Conservation (phyloP, 2,329 filamentous ascomycete genomes). For the Mollisia scopiformis region DNA sequence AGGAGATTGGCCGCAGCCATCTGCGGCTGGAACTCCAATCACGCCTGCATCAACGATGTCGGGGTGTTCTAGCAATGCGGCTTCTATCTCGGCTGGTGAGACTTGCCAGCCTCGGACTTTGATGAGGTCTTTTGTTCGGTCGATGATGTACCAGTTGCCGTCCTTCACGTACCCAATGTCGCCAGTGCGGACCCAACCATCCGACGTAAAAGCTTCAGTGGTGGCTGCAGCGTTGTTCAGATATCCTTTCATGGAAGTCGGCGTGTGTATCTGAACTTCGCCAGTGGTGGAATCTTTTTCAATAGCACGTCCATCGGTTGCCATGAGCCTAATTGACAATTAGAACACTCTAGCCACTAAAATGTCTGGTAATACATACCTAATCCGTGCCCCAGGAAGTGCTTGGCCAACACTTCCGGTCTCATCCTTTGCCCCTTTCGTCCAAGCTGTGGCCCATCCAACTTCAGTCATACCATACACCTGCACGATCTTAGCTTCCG, state of each 20-base stretch:
- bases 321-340: slow-evolving; percentile 13
- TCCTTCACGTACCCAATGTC: slow-evolving; percentile 49
- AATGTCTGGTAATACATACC: background rate
- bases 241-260: slow-evolving; percentile 42
- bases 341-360: background rate
- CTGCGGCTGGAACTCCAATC: slow-evolving; percentile 43
- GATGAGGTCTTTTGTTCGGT: slow-evolving; percentile 48
- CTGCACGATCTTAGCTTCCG: slow-evolving; percentile 45
- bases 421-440: background rate
- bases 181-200: slow-evolving; percentile 43
- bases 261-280: slow-evolving; percentile 25
- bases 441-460: slow-evolving; percentile 4
- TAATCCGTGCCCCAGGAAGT: background rate
- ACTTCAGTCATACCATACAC: slow-evolving; percentile 52
- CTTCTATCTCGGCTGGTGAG: slow-evolving; percentile 49
- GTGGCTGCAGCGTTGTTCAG: slow-evolving; percentile 38
- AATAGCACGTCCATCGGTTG: slow-evolving; percentile 3
- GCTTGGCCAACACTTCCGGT: slow-evolving; percentile 4
- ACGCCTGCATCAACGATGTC: slow-evolving; percentile 48
- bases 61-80: slow-evolving; percentile 46
- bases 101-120: slow-evolving; percentile 53
- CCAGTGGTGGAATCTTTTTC: slow-evolving; percentile 26
- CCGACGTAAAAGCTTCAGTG: slow-evolving; percentile 29
- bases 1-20: slow-evolving; percentile 40
- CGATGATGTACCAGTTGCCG: slow-evolving; percentile 37